Base-by-base conservation (phyloP, 2,329 filamentous ascomycete genomes). In the Fusarium lyarnte region DNA sequence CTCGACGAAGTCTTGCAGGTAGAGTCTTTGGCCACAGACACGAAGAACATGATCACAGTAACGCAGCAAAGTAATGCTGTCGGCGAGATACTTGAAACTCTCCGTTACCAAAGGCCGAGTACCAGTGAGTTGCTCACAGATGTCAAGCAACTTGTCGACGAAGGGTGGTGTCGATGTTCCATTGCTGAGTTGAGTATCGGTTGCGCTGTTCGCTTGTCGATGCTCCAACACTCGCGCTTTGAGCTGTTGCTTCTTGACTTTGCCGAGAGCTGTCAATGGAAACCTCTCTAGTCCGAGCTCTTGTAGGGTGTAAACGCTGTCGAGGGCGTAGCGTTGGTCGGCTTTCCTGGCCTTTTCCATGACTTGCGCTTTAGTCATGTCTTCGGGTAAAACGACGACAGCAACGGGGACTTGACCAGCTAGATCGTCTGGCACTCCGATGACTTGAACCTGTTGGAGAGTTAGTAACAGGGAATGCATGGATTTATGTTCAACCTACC, bases 381-480 rank as follows among this genome's bases (percentile, higher is more conserved):
- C 70, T n/a, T 78, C 41, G 1, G 81, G 78, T 6, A 81, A 66
- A 36, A 78, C 74, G 31, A 85, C 81, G 17, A 87, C 75, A 5
- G 85, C 85, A 19, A 87, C 81, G 1, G 84, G 83, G 6, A 87
- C 80, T 68, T 87, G 85, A 8, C 85, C 85, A 31, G 85, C 84
- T 59, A 85, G 74, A 17, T 82, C 79, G 69, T 87, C 84, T 5
- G 81, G 78, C 3, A 83, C 76, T 13, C 84, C 85, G 17, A 87
- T 79, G 4, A 87, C 82, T 60, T 85, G 81, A 2, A 76, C 80
- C 74, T 82, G 63, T 16, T 3, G 12, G 14, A 17, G 3, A 38
- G 8, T 78, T 65, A 74, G 71, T 16, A 33, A 49, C 25, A 9
- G 12, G 9, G 21, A 13, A 10, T 25, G 14, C 8, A 19, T 33